phyloP scores from a whole-genome alignment of 2,329 filamentous ascomycete species.

The Colletotrichum orchidophilum region DNA sequence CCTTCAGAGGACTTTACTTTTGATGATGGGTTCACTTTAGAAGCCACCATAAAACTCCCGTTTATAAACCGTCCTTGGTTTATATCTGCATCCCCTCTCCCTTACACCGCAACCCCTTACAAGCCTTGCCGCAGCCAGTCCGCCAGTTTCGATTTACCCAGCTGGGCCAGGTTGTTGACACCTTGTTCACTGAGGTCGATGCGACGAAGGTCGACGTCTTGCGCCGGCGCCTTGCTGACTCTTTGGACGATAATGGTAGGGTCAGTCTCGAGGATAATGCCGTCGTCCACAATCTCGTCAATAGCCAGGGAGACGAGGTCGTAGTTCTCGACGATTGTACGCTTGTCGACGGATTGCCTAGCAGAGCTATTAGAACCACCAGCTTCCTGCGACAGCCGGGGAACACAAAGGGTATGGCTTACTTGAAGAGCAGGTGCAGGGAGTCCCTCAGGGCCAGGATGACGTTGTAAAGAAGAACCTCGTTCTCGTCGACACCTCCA shows the following conservation, averaged over 20 bases:
- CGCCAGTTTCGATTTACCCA: slow-evolving; percentile 90
- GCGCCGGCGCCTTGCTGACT: slow-evolving; percentile 89
- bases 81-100: slow-evolving; percentile 2
- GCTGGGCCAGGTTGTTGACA: slow-evolving; percentile 91
- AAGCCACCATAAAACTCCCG: slow-evolving; percentile 35
- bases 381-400: neutral
- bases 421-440: slow-evolving; percentile 93
- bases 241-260: slow-evolving; percentile 92
- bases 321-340: slow-evolving; percentile 95
- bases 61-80: slow-evolving; percentile 1
- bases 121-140: slow-evolving; percentile 90
- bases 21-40: slow-evolving; percentile 34
- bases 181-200: slow-evolving; percentile 97
- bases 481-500: slow-evolving; percentile 91
- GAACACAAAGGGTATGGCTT: slow-evolving; percentile 42
- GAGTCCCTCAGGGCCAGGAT: slow-evolving; percentile 91
- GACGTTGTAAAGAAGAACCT: slow-evolving; percentile 95
- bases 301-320: slow-evolving; percentile 93
- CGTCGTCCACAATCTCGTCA: slow-evolving; percentile 94
- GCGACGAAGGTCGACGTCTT: slow-evolving; percentile 91
- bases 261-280: slow-evolving; percentile 96
- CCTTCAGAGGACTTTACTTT: slow-evolving; percentile 27
- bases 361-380: neutral
- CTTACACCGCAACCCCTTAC: slow-evolving; percentile 49
- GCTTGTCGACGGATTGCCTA: slow-evolving; percentile 95